phyloP scores from a whole-genome alignment of 2,329 filamentous ascomycete species.

The Sclerotinia subarctica region DNA sequence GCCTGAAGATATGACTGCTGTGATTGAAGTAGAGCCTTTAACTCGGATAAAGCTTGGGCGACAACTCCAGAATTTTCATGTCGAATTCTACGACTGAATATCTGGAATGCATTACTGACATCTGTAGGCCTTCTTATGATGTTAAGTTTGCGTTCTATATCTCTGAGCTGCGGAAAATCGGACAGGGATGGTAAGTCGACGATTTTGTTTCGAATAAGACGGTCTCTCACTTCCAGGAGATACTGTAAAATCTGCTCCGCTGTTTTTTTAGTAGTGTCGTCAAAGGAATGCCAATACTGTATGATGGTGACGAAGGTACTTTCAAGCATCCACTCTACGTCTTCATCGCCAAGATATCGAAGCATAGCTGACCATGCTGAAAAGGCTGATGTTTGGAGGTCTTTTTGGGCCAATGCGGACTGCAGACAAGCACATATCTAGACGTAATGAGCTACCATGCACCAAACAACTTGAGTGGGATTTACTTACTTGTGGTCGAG shows the following conservation, averaged over 20 bases:
- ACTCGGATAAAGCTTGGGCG: constrained; percentile 73
- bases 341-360: constrained; percentile 68
- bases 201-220: constrained; percentile 62
- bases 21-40: constrained; percentile 66
- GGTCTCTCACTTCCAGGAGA: constrained; percentile 35
- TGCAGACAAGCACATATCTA: constrained; percentile 90
- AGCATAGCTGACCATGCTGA: constrained; percentile 82
- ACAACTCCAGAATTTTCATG: constrained; percentile 88
- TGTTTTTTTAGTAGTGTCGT: constrained; percentile 54
- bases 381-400: constrained; percentile 76
- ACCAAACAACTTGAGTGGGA: no score
- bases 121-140: constrained; percentile 64
- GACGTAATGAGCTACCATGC: background rate
- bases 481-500: constrained; percentile 80
- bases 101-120: constrained; percentile 61
- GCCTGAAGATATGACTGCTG: constrained; percentile 79
- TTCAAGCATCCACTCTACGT: constrained; percentile 76
- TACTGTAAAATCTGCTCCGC: constrained; percentile 61
- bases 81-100: constrained; percentile 69
- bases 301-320: constrained; percentile 86
- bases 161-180: constrained; percentile 64
- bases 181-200: constrained; percentile 75
- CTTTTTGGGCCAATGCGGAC: constrained; percentile 71
- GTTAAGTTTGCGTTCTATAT: constrained; percentile 64
- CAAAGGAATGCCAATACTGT: constrained; percentile 72